phyloP scores from a whole-genome alignment of 2,329 filamentous ascomycete genomes.

The Amauroascus niger region DNA sequence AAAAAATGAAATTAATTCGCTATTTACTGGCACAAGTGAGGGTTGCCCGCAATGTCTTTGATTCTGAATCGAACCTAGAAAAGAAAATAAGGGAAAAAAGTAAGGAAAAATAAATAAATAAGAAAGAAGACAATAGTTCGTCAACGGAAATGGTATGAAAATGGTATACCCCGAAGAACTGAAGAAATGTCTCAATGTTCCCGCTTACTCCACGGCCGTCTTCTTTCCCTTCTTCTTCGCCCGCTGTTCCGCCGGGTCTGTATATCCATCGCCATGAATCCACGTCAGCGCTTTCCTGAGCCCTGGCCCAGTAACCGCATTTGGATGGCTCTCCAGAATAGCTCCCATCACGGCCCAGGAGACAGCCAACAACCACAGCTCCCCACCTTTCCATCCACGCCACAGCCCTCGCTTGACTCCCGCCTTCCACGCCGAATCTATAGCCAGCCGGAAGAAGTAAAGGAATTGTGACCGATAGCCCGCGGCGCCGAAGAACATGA shows the following conservation, averaged over 20 bases:
- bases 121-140: too few species aligned
- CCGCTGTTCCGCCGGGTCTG: constrained; percentile 52
- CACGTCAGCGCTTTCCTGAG: constrained; percentile 65
- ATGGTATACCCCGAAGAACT: too few species aligned
- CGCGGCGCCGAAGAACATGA: constrained; percentile 58
- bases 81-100: too few species aligned
- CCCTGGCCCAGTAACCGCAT: constrained; percentile 55
- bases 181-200: not conserved
- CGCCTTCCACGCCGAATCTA: constrained; percentile 84
- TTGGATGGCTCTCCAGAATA: constrained; percentile 63
- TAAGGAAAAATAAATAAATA: too few species aligned
- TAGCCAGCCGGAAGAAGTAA: constrained; percentile 65
- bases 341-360: constrained; percentile 69
- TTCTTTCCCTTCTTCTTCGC: constrained; percentile 29
- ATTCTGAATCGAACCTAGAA: not conserved
- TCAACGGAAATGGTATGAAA: too few species aligned
- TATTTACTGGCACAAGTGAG: too few species aligned
- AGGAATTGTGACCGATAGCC: constrained; percentile 52
- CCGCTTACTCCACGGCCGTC: constrained; percentile 10
- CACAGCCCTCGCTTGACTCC: constrained; percentile 86
- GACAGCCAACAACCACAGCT: constrained; percentile 71
- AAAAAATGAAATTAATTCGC: too few species aligned
- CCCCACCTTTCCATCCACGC: constrained; percentile 69
- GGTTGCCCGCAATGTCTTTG: too few species aligned
- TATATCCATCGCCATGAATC: constrained; percentile 64